Percentiles rank a stretch among this genome's conserved stretches.
Evolutionary conservation across 2,329 filamentous ascomycete genomes (phyloP).

Genomic region (Alternaria brassicae): DNA sequence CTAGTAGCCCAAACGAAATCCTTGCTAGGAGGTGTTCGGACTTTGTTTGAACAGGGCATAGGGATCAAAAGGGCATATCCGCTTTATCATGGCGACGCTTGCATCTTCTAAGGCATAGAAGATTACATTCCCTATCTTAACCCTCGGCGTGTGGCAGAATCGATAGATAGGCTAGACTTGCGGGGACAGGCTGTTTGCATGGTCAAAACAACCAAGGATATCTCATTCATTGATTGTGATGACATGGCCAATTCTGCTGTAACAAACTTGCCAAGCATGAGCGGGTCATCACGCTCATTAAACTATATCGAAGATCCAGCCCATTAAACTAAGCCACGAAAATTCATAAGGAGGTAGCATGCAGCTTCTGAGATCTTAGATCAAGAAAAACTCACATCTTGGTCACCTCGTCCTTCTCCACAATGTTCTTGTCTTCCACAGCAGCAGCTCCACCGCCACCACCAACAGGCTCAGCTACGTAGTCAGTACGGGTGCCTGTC

Average conservation of each 20-base stretch:
- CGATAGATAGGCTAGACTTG: neutral
- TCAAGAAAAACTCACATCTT: neutral
- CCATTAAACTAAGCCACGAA: neutral
- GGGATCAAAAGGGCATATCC: too few species aligned
- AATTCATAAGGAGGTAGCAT: neutral
- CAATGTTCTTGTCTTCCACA: neutral
- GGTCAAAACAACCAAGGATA: neutral
- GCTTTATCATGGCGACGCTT: too few species aligned
- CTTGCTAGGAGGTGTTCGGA: too few species aligned
- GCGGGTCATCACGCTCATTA: neutral
- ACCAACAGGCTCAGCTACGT: constrained; percentile 1
- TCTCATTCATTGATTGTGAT: neutral
- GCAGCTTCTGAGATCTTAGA: accelerated
- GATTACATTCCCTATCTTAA: too few species aligned
- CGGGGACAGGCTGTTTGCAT: too few species aligned
- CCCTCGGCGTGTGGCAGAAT: too few species aligned
- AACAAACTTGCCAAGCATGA: neutral
- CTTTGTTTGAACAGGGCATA: too few species aligned
- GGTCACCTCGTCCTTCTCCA: constrained; percentile 12
- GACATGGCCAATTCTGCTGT: neutral
- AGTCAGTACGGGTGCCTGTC: constrained; percentile 4
- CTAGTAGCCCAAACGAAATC: too few species aligned
- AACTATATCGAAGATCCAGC: neutral
- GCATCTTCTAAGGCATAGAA: too few species aligned
- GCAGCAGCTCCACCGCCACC: constrained; percentile 1